These are phyloP conservation scores for Populus alba DNA, from an alignment of 345 rosid species.

Conservation along the genomic window DNA sequence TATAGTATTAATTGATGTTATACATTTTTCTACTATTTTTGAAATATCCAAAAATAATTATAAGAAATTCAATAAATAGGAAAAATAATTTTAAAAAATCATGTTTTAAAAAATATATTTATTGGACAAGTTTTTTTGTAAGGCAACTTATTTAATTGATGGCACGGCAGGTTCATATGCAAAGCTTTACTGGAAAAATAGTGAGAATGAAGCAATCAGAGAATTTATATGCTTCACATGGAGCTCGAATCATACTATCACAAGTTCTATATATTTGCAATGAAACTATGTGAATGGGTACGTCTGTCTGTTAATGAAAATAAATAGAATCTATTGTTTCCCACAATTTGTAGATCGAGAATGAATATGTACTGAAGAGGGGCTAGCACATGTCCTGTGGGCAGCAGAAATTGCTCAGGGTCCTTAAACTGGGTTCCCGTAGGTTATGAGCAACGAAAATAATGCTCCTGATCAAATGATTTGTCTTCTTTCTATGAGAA, in stretches of 20 bases:
- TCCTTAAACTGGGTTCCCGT: conserved; percentile 76
- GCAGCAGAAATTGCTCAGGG: conserved; percentile 68
- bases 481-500: conserved; percentile 9
- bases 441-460: conserved; percentile 87
- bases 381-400: conserved; percentile 65
- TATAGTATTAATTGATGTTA: no score
- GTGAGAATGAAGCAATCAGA: conserved; percentile 68
- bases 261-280: conserved; percentile 40
- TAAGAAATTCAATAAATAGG: no score
- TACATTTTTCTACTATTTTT: no score
- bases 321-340: background rate
- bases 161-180: conserved; percentile 53
- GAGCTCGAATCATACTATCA: conserved; percentile 81
- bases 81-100: no score
- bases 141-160: background rate
- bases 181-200: conserved; percentile 48
- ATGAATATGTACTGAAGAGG: conserved; percentile 65
- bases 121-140: no score
- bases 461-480: conserved; percentile 90
- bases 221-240: conserved; percentile 70
- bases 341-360: conserved; percentile 52
- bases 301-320: background rate
- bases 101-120: no score
- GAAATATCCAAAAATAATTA: no score
- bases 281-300: background rate